Percentiles rank a stretch among this genome's conserved stretches.
phyloP scores from a whole-genome alignment of 1,284 basidiomycete genomes.

The Dichomitus squalens region DNA sequence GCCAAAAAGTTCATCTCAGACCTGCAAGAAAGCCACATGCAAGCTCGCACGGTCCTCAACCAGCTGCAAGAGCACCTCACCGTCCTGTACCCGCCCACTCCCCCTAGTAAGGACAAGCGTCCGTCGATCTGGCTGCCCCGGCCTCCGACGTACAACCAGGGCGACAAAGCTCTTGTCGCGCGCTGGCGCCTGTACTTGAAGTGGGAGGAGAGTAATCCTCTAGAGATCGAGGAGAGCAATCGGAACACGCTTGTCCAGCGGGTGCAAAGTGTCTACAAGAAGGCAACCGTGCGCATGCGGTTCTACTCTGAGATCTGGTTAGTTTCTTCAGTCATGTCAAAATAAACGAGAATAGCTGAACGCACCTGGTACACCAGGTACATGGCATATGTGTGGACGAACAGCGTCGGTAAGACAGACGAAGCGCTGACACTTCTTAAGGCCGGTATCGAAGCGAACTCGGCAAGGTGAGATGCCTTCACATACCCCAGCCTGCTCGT shows the following conservation, averaged over 20 bases:
- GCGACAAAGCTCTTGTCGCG: slow-evolving; percentile 76
- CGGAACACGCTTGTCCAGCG: slow-evolving; percentile 65
- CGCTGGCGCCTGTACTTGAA: slow-evolving; percentile 93
- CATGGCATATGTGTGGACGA: slow-evolving; percentile 86
- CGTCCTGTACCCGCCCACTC: slow-evolving; percentile 59
- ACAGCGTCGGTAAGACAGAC: slow-evolving; percentile 74
- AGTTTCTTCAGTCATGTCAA: too few relatives aligned
- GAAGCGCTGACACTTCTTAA: slow-evolving; percentile 84
- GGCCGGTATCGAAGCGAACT: slow-evolving; percentile 88
- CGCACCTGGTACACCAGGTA: slow-evolving; percentile 56
- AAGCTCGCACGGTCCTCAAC: slow-evolving; percentile 86
- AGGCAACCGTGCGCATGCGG: slow-evolving; percentile 88
- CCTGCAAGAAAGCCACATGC: slow-evolving; percentile 88
- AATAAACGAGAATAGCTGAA: background rate
- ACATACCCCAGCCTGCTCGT: background rate
- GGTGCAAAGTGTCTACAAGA: slow-evolving; percentile 84
- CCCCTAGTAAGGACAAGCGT: slow-evolving; percentile 40
- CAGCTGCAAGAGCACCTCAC: slow-evolving; percentile 79
- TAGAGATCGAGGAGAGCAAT: slow-evolving; percentile 91
- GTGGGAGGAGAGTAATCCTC: slow-evolving; percentile 95
- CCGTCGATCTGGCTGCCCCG: slow-evolving; percentile 68
- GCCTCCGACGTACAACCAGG: slow-evolving; percentile 71
- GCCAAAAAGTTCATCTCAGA: slow-evolving; percentile 95
- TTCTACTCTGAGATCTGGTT: slow-evolving; percentile 96
- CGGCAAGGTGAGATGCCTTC: slow-evolving; percentile 58